Evolutionary conservation across 2,329 filamentous ascomycete species (phyloP).

Genomic region (Diplodia sapinea): DNA sequence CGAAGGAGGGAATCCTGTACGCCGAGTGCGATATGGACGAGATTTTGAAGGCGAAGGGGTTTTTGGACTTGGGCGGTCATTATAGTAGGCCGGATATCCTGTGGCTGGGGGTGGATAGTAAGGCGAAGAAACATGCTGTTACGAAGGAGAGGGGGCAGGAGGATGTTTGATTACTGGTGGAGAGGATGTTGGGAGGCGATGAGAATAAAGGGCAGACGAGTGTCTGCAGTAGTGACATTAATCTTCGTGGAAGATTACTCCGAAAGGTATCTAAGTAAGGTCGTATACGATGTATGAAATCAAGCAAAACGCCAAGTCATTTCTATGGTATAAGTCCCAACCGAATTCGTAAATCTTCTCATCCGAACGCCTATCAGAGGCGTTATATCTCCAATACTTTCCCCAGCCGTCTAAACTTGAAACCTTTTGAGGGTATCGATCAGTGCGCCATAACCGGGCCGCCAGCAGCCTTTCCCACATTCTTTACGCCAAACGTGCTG

Average conservation of each 20-base stretch:
- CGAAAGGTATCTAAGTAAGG: background rate
- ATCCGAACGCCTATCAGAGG: background rate
- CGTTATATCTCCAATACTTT: background rate
- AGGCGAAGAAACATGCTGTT: conserved; percentile 2
- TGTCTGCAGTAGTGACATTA: background rate
- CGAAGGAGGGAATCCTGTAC: conserved; percentile 57
- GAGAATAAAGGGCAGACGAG: background rate
- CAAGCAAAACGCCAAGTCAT: background rate
- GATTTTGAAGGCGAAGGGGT: conserved; percentile 50
- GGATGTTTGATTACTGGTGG: background rate
- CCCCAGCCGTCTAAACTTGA: background rate
- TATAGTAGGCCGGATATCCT: conserved; percentile 20
- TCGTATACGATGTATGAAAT: background rate
- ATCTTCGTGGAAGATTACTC: background rate
- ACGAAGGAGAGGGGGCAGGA: background rate
- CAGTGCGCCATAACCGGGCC: conserved; percentile 25
- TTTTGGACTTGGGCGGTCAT: conserved; percentile 49
- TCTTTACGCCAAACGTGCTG: conserved; percentile 36
- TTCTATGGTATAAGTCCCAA: background rate
- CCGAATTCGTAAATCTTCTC: background rate
- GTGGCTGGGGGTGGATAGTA: conserved; percentile 24
- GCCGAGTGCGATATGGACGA: conserved; percentile 58
- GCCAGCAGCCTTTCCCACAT: conserved; percentile 8
- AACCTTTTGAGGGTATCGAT: background rate
- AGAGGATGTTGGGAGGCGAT: too few species aligned